phyloP scores from a whole-genome alignment of 768 basidiomycete species.

The Tubosaeta brunneosetosa region DNA sequence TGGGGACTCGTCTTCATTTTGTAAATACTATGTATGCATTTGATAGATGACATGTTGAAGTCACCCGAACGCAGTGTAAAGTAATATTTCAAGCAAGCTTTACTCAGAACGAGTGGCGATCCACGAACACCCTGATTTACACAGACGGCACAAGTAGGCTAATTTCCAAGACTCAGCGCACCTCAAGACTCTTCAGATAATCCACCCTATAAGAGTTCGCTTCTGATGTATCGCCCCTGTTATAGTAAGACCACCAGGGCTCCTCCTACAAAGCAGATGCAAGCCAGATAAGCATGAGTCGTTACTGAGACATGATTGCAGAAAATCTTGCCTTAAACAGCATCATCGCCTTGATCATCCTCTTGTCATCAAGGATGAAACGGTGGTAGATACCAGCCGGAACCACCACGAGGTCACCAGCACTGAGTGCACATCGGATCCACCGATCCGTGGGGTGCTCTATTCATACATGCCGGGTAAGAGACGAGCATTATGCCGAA shows the following conservation, averaged over 20 bases:
- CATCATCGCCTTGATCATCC: conserved; percentile 70
- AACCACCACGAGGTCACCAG: conserved; percentile 79
- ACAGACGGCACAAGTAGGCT: no score
- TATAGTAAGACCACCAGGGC: conserved; percentile 80
- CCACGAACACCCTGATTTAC: no score
- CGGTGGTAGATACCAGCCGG: conserved; percentile 93
- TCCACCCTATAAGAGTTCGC: conserved; percentile 54
- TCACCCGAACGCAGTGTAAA: no score
- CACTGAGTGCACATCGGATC: conserved; percentile 70
- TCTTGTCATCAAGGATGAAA: conserved; percentile 74
- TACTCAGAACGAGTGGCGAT: no score
- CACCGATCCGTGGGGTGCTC: conserved; percentile 64
- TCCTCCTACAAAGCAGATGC: conserved; percentile 54
- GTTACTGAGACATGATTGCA: not conserved
- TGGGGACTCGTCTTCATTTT: conserved; percentile 51
- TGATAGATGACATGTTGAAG: no score
- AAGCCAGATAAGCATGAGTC: not conserved
- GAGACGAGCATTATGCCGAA: not conserved
- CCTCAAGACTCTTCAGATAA: conserved; percentile 53
- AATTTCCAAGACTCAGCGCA: conserved; percentile 10
- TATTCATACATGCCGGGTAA: conserved; percentile 21
- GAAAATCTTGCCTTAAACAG: conserved; percentile 66
- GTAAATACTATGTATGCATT: no score
- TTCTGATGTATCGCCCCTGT: conserved; percentile 58
- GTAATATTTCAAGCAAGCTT: no score